These are phyloP conservation scores for Holtermanniella nyarrowii DNA, from an alignment of 768 basidiomycete genomes.

Conservation along the genomic window DNA sequence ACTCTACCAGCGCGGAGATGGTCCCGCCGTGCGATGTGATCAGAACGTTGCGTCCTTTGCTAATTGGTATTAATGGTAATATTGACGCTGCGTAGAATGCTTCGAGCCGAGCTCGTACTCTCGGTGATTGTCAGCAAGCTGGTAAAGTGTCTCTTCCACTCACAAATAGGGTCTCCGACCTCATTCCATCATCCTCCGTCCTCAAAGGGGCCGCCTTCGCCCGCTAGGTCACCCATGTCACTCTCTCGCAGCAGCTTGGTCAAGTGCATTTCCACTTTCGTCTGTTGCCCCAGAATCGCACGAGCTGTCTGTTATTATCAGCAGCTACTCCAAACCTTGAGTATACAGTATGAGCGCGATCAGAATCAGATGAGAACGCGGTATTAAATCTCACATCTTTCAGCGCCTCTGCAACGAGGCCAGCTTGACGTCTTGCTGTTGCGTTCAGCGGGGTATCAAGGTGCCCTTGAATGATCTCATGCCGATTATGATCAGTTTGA, in stretches of 20 bases:
- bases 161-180: not conserved
- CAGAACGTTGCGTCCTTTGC: too few species aligned
- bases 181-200: not conserved
- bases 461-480: constrained; percentile 39
- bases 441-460: constrained; percentile 35
- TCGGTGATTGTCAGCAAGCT: too few species aligned
- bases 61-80: too few species aligned
- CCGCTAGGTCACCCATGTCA: not conserved
- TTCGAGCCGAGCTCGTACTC: too few species aligned
- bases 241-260: not conserved
- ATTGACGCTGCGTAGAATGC: too few species aligned
- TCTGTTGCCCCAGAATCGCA: not conserved
- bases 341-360: constrained; percentile 55
- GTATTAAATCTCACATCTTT: constrained; percentile 50
- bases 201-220: not conserved
- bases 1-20: not conserved
- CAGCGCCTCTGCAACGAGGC: constrained; percentile 14
- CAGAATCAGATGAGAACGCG: constrained; percentile 64
- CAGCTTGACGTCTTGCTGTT: constrained; percentile 28
- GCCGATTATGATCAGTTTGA: constrained; percentile 27
- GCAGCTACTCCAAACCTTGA: not conserved
- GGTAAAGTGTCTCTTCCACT: too few species aligned
- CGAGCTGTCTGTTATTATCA: not conserved
- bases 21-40: not conserved
- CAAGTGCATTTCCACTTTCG: not conserved